These are phyloP conservation scores for Coleophoma eucalyptorum DNA, from an alignment of 2,329 filamentous ascomycete species.

Conservation along the genomic window DNA sequence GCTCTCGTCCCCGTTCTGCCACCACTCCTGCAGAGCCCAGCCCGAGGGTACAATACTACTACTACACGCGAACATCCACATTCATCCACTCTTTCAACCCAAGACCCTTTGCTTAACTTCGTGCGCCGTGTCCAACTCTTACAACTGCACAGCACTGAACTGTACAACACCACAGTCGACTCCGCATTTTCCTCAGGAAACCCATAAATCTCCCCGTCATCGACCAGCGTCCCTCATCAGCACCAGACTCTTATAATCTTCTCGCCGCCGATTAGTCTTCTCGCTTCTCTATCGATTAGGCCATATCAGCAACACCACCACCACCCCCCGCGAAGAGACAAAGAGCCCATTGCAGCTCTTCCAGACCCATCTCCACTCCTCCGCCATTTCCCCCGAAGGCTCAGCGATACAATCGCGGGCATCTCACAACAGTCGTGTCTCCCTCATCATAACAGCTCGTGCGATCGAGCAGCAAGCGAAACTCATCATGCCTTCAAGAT, in stretches of 20 bases:
- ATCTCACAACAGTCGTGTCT: constrained; percentile 20
- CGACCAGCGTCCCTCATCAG: not conserved
- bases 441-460: constrained; percentile 20
- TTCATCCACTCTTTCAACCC: constrained; percentile 6
- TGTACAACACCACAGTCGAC: not conserved
- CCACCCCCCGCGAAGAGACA: not conserved
- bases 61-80: constrained; percentile 12
- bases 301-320: not conserved
- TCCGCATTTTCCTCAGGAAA: not conserved
- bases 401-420: constrained; percentile 26
- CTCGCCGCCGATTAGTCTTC: not conserved
- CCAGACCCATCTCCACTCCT: not conserved
- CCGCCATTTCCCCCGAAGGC: constrained; percentile 1
- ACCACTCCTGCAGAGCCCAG: not conserved
- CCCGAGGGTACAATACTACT: constrained; percentile 6
- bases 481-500: constrained; percentile 70
- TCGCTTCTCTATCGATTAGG: too few species aligned
- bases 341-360: not conserved
- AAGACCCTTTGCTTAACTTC: not conserved
- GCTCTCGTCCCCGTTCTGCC: not conserved
- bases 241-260: not conserved
- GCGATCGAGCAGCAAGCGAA: constrained; percentile 20
- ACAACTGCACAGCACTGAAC: not conserved
- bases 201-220: not conserved
- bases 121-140: too few species aligned